A percentile compares a stretch with the other conserved stretches of the same genome.
These are phyloP conservation scores for Pigoraptor vietnamica DNA, from an alignment of 78 protist species.

Conservation along the genomic window DNA sequence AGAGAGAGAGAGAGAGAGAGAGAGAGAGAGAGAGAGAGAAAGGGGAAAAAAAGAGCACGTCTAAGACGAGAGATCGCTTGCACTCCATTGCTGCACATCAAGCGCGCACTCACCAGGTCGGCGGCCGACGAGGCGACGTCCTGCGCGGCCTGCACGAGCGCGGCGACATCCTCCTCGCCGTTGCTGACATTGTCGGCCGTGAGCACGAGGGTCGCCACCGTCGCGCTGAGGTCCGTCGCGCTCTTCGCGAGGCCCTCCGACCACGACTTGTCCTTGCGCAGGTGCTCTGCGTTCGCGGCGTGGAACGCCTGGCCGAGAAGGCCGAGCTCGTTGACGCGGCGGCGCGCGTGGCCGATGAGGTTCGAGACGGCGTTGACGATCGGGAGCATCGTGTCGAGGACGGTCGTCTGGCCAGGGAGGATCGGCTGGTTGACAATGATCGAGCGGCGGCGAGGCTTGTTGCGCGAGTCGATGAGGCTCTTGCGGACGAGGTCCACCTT, in stretches of 20 bases:
- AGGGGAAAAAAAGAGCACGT: background rate
- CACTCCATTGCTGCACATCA: background rate
- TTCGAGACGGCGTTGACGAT: background rate
- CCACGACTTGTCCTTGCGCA: background rate
- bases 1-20: constrained; percentile 19
- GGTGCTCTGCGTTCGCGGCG: background rate
- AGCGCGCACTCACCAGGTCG: background rate
- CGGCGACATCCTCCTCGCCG: background rate
- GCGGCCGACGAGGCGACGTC: background rate
- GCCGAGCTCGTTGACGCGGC: constrained; percentile 7
- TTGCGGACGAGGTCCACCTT: background rate
- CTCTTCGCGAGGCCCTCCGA: background rate
- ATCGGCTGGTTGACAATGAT: background rate
- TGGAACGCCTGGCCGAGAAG: background rate
- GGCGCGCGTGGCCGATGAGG: background rate
- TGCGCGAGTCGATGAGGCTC: background rate
- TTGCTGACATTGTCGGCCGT: background rate
- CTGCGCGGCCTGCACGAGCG: background rate
- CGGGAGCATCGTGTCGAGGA: background rate
- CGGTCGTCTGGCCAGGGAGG: background rate
- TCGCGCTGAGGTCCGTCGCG: background rate
- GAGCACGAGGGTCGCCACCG: background rate
- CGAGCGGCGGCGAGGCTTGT: background rate
- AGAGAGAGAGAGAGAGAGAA: constrained; percentile 16
- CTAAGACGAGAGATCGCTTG: background rate